phyloP scores from a whole-genome alignment of 2,329 filamentous ascomycete genomes.

The Tolypocladium tropicale region DNA sequence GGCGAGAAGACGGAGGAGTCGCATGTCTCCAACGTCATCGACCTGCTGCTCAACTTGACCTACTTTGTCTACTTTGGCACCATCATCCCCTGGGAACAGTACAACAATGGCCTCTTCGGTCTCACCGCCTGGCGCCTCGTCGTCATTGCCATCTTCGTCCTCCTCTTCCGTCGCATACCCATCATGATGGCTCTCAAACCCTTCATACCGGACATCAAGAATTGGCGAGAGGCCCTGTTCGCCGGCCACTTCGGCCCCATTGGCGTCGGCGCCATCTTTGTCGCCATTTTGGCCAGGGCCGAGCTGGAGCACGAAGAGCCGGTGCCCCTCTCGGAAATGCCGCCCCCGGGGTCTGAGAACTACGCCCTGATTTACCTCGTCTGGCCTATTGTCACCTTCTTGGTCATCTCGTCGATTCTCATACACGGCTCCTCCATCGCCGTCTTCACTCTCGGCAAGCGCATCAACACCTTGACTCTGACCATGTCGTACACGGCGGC shows the following conservation, averaged over 20 bases:
- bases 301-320: slow-evolving; percentile 71
- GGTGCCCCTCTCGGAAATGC: slow-evolving; percentile 58
- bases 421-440: slow-evolving; percentile 97
- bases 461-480: slow-evolving; percentile 90
- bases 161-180: slow-evolving; percentile 91
- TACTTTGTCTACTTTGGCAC: slow-evolving; percentile 98
- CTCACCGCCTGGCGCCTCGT: slow-evolving; percentile 80
- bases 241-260: slow-evolving; percentile 97
- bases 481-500: slow-evolving; percentile 94
- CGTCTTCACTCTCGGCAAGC: slow-evolving; percentile 94
- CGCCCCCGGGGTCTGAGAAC: slow-evolving; percentile 42
- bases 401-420: slow-evolving; percentile 88
- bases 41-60: slow-evolving; percentile 88
- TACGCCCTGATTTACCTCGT: slow-evolving; percentile 73
- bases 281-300: slow-evolving; percentile 85
- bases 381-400: slow-evolving; percentile 90
- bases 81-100: slow-evolving; percentile 93
- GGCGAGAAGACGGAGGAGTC: slow-evolving; percentile 96
- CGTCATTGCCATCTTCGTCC: slow-evolving; percentile 87
- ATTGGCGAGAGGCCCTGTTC: slow-evolving; percentile 93
- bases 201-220: slow-evolving; percentile 91
- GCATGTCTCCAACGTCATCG: slow-evolving; percentile 98
- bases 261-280: slow-evolving; percentile 91
- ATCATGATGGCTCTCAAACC: slow-evolving; percentile 90
- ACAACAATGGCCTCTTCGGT: slow-evolving; percentile 65